A percentile compares a stretch with the other conserved stretches of the same genome.
These are phyloP conservation scores for Syzygium malaccense DNA, from an alignment of 441 rosid genomes.

Conservation along the genomic window DNA sequence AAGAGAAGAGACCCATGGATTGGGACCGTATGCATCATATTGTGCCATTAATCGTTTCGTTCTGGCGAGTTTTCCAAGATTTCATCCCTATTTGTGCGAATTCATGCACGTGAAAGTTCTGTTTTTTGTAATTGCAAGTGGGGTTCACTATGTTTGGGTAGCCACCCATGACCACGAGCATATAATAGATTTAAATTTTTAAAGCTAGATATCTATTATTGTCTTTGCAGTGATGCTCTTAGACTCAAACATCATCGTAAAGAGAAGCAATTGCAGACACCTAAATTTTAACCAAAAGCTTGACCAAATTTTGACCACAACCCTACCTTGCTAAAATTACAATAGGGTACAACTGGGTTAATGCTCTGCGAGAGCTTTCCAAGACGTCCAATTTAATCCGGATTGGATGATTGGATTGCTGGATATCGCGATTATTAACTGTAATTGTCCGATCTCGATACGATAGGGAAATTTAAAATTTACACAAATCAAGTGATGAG, in stretches of 20 bases:
- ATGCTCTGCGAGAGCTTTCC: neutral
- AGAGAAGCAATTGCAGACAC: neutral
- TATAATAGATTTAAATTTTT: too few relatives aligned
- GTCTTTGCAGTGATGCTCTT: too few relatives aligned
- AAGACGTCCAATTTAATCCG: neutral
- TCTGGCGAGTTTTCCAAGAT: neutral
- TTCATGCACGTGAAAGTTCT: neutral
- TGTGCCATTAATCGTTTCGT: neutral
- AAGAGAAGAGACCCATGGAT: neutral
- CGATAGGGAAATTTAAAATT: neutral
- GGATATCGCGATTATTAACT: neutral
- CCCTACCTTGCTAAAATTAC: neutral
- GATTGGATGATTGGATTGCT: neutral
- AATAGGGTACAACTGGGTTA: neutral
- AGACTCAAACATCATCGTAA: accelerated
- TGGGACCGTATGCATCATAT: too few relatives aligned
- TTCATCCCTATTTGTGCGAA: neutral
- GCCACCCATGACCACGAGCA: neutral
- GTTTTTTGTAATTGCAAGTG: neutral
- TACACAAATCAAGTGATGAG: neutral
- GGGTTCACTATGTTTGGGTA: too few relatives aligned
- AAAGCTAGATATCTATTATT: too few relatives aligned
- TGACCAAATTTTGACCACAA: too few relatives aligned
- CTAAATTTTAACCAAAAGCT: too few relatives aligned
- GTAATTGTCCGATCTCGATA: accelerated